These are phyloP conservation scores for Cydonia oblonga DNA, from an alignment of 331 rosid species.

Conservation along the genomic window DNA sequence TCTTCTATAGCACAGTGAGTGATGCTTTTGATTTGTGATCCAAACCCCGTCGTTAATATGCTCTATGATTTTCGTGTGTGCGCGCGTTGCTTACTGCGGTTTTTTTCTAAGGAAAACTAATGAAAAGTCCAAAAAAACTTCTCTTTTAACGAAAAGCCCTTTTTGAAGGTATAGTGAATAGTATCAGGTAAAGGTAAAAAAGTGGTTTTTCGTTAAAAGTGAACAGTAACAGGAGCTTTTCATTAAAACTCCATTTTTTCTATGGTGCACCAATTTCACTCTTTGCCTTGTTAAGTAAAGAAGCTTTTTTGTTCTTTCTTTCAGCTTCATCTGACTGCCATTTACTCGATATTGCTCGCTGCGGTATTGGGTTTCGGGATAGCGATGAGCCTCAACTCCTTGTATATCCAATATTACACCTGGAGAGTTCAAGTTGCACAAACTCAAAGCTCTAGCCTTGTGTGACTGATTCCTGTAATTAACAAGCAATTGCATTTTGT, in stretches of 20 bases:
- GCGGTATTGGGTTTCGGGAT: slow-evolving; percentile 68
- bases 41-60: background rate
- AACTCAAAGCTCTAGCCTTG: slow-evolving; percentile 35
- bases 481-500: background rate
- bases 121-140: too few relatives aligned
- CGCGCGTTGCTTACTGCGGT: background rate
- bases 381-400: slow-evolving; percentile 62
- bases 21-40: slow-evolving; percentile 2
- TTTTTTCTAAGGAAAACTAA: too few relatives aligned
- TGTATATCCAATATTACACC: slow-evolving; percentile 42
- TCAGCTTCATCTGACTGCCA: slow-evolving; percentile 63
- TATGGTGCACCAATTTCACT: background rate
- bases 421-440: slow-evolving; percentile 63
- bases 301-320: slow-evolving; percentile 1
- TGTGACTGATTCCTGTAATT: slow-evolving; percentile 23
- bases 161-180: too few relatives aligned
- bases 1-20: slow-evolving; percentile 67
- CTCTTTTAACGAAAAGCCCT: too few relatives aligned
- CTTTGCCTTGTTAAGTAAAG: background rate
- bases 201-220: too few relatives aligned
- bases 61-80: background rate
- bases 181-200: too few relatives aligned
- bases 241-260: too few relatives aligned
- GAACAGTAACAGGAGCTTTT: too few relatives aligned
- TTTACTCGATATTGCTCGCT: slow-evolving; percentile 66